Evolutionary conservation across 257 asterid species (phyloP), one percentile per base, ranked within the genome.

Genomic region (Euphrasia confusa): DNA sequence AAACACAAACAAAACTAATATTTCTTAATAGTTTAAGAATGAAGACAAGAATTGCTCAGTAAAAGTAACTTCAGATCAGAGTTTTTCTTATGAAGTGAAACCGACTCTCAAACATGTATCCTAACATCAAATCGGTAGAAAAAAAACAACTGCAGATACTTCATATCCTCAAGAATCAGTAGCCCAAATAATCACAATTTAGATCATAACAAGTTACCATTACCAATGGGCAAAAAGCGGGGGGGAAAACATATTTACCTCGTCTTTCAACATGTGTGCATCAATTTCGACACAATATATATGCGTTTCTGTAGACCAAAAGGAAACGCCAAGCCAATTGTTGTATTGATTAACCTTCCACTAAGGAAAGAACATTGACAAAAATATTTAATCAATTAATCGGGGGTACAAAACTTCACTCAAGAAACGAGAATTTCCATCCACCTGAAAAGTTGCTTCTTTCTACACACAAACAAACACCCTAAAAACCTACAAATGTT

Each of bases 1-100:
- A 68, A 68, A 24, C 52, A 69, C 61, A 55, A 57, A 64, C 26
- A 61, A 54, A 27, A 57, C 48, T 58, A 11, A 32, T 8, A 59
- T 13, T 63, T 50, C 10, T 11, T 54, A 28, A 7, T 37, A 37
- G 42, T 37, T 37, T 37, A 37, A 60, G 15, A 66, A 13, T 66
- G 32, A 52, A 37, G 59, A 62, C 7, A 55, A 59, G 55, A 73
- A 68, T 61, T n/a, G 58, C 58, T 28, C 7, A 12, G 60, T 21
- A 64, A 12, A 55, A 13, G 24, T 10, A 10, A 42, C 13, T 42
- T 42, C n/a, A 12, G 48, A 3, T 42, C 3, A 9, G 48, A 42
- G 48, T 42, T 42, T 12, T 3, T 3, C 3, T 10, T 8, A 42
- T 2, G 13, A 42, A 42, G 11, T 42, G 13, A 40, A 40, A 40